A percentile compares a stretch with the other conserved stretches of the same genome.
phyloP scores from a whole-genome alignment of 2,329 filamentous ascomycete genomes.

The Fusarium luffae region DNA sequence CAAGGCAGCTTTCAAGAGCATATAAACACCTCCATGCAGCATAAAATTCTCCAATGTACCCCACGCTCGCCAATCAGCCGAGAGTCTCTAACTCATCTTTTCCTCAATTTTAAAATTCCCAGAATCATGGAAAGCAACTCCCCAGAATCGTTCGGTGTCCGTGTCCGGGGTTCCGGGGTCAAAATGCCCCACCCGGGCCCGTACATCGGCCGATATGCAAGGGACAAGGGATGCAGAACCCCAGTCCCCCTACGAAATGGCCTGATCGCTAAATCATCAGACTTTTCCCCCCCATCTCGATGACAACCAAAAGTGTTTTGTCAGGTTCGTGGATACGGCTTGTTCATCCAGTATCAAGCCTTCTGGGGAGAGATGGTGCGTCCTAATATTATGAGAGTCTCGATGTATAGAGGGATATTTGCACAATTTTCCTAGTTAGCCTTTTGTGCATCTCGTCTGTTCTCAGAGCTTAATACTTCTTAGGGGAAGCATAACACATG shows the following conservation, averaged over 20 bases:
- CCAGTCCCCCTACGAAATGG: constrained; percentile 23
- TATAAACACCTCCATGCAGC: background rate
- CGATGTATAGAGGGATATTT: background rate
- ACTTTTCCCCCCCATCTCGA: constrained; percentile 11
- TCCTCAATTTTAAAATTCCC: background rate
- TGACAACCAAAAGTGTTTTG: background rate
- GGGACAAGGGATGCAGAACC: constrained; percentile 24
- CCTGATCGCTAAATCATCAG: constrained; percentile 31
- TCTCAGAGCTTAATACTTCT: background rate
- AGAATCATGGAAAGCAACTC: background rate
- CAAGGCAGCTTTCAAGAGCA: background rate
- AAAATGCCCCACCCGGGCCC: constrained; percentile 23
- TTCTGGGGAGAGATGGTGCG: background rate
- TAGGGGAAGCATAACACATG: no score
- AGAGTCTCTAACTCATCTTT: background rate
- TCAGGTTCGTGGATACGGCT: background rate
- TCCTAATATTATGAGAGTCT: background rate
- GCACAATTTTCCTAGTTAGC: background rate
- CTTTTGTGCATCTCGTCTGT: background rate
- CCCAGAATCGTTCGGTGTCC: constrained; percentile 10
- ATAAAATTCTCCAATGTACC: background rate
- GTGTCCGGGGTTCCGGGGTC: constrained; percentile 10
- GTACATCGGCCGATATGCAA: constrained; percentile 34
- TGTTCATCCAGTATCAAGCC: background rate
- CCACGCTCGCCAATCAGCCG: constrained; percentile 4